These are phyloP conservation scores for Cenchrus purpureus DNA, from an alignment of 176 grass and related monocot genomes.

Conservation along the genomic window DNA sequence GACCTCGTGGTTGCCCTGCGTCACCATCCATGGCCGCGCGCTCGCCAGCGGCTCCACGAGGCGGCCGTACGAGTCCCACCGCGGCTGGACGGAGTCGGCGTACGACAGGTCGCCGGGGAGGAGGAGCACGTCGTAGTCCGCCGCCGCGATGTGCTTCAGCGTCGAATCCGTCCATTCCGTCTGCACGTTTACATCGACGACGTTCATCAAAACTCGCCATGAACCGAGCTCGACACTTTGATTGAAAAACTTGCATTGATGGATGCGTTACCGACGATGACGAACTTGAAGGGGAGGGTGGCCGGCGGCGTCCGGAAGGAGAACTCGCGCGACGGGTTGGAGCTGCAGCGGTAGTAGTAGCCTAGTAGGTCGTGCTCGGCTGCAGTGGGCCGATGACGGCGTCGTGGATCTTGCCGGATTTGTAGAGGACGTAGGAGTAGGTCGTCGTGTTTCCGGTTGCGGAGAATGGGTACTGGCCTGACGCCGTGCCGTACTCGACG, in stretches of 20 bases:
- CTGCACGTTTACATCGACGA: no score
- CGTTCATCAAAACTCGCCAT: no score
- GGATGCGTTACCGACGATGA: constrained; percentile 63
- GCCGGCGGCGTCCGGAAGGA: constrained; percentile 75
- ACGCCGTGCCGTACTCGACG: constrained; percentile 61
- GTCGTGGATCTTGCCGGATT: constrained; percentile 79
- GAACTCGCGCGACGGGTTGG: constrained; percentile 48
- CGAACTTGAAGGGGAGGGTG: constrained; percentile 62
- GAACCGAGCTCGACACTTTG: no score
- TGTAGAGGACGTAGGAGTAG: constrained; percentile 69
- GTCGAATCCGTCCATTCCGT: constrained; percentile 64
- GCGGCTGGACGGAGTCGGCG: constrained; percentile 45
- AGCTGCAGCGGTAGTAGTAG: constrained; percentile 79
- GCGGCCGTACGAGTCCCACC: constrained; percentile 74
- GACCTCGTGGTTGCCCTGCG: constrained; percentile 75
- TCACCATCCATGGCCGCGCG: constrained; percentile 82
- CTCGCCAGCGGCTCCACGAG: constrained; percentile 83
- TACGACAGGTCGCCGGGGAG: constrained; percentile 81
- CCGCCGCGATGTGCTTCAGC: constrained; percentile 57
- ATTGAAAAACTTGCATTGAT: no score
- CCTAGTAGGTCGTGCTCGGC: constrained; percentile 64
- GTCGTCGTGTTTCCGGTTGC: constrained; percentile 55
- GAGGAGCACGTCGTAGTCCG: constrained; percentile 61
- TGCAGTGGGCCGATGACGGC: constrained; percentile 64
- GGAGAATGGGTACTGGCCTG: constrained; percentile 56